These are phyloP conservation scores for Leccinum arenicola DNA, from an alignment of 768 basidiomycete species.

Conservation along the genomic window DNA sequence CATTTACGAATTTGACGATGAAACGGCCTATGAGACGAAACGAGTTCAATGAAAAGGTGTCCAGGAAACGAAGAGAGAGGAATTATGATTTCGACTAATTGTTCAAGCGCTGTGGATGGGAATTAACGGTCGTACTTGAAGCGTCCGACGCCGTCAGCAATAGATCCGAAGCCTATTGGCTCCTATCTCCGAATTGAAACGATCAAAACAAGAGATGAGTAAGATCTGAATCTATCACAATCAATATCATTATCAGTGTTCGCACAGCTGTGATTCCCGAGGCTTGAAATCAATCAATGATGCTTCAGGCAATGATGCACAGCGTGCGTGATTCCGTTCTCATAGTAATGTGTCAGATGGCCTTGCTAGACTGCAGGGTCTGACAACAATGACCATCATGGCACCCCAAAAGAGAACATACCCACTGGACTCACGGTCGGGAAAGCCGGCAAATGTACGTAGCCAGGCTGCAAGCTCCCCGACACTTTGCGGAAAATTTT, in stretches of 20 bases:
- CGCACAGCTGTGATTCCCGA: no score
- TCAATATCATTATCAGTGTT: no score
- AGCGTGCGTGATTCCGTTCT: no score
- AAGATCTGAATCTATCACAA: no score
- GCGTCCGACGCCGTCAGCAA: neutral
- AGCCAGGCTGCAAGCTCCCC: neutral
- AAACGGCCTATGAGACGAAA: slow-evolving; percentile 1
- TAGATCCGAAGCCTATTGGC: neutral
- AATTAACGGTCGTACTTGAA: neutral
- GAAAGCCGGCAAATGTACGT: neutral
- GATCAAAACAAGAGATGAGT: no score
- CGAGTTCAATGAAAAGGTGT: neutral
- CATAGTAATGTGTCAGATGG: no score
- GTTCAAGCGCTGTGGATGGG: neutral
- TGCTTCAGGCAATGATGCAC: no score
- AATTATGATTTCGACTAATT: neutral
- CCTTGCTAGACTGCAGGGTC: no score
- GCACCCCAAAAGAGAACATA: no score
- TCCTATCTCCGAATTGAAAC: neutral
- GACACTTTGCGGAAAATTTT: neutral
- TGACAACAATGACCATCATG: neutral
- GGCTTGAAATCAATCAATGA: no score
- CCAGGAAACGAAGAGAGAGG: neutral
- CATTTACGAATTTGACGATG: neutral
- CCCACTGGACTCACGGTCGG: neutral